These are phyloP conservation scores for Phytophthora tubulina DNA, from an alignment of 352 stramenopile species.

Conservation along the genomic window DNA sequence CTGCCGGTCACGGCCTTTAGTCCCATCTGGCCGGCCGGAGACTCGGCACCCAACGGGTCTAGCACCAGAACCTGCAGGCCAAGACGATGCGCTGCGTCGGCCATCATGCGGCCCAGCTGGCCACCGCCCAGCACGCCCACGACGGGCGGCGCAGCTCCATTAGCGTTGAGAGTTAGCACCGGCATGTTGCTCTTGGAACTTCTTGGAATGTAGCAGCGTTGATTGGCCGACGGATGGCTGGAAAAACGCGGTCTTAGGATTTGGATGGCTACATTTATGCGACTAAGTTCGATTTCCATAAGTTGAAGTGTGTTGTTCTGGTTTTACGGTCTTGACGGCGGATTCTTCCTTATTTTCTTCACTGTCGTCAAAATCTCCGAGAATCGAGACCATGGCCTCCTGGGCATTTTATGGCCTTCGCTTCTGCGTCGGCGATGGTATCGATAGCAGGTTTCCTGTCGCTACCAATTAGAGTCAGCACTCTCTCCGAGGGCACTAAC, in stretches of 20 bases:
- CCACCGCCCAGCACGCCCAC: constrained; percentile 96
- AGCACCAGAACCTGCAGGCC: constrained; percentile 94
- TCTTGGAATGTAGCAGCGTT: constrained; percentile 1
- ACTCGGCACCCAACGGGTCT: constrained; percentile 88
- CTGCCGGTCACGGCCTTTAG: constrained; percentile 76
- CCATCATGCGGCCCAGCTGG: constrained; percentile 99
- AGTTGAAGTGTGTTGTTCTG: too few relatives aligned
- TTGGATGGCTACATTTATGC: neutral
- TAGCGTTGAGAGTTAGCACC: constrained; percentile 53
- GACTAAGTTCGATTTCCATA: too few relatives aligned
- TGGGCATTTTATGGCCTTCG: constrained; percentile 1
- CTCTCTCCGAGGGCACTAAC: too few relatives aligned
- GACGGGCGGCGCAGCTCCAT: constrained; percentile 58
- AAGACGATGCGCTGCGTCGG: constrained; percentile 95
- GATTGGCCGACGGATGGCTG: constrained; percentile 8
- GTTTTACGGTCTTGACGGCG: too few relatives aligned
- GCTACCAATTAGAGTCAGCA: too few relatives aligned
- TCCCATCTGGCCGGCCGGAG: constrained; percentile 78
- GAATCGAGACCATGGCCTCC: constrained; percentile 1
- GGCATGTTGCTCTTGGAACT: constrained; percentile 45
- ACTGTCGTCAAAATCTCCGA: constrained; percentile 1
- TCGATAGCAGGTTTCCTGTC: neutral
- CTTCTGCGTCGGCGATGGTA: neutral
- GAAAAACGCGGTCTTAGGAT: too few relatives aligned
- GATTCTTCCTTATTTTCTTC: neutral